Conservation (phyloP, 208 protist species). For the Phytomonas sp. region DNA sequence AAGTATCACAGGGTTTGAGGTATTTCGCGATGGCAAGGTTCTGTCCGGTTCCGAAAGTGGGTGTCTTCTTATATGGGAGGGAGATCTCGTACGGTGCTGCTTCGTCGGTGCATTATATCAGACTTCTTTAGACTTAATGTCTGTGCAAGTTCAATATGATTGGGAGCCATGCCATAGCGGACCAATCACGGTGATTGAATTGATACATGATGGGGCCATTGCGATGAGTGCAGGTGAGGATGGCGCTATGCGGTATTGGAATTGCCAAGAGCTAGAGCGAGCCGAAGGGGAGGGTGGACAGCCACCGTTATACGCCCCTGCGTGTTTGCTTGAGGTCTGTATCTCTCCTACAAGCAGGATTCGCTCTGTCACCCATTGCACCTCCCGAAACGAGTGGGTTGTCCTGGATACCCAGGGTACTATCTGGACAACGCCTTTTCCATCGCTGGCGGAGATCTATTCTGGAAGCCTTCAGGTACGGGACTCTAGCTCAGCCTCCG, state of each 20-base stretch:
- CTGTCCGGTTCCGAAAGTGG: slow-evolving; percentile 93
- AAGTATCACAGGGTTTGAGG: slow-evolving; percentile 89
- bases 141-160: neutral
- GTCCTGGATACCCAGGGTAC: slow-evolving; percentile 79
- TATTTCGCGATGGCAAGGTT: slow-evolving; percentile 93
- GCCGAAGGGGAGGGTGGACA: slow-evolving; percentile 79
- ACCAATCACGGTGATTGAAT: slow-evolving; percentile 79
- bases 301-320: slow-evolving; percentile 57
- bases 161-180: slow-evolving; percentile 76
- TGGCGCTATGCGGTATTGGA: slow-evolving; percentile 94
- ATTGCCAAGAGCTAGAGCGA: slow-evolving; percentile 82
- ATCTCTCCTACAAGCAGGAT: slow-evolving; percentile 44
- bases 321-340: slow-evolving; percentile 69
- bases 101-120: slow-evolving; percentile 44
- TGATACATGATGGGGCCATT: slow-evolving; percentile 57
- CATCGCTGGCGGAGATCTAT: slow-evolving; percentile 14
- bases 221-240: slow-evolving; percentile 94
- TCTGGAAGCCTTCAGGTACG: neutral
- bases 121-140: slow-evolving; percentile 3
- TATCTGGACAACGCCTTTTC: slow-evolving; percentile 28
- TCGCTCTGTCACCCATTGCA: slow-evolving; percentile 49
- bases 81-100: slow-evolving; percentile 92
- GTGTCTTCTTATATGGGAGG: slow-evolving; percentile 96
- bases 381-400: slow-evolving; percentile 47
- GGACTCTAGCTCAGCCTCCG: neutral